Evolutionary conservation across 768 basidiomycete genomes (phyloP).

Genomic region (Tylopilus vinaceipallidus): DNA sequence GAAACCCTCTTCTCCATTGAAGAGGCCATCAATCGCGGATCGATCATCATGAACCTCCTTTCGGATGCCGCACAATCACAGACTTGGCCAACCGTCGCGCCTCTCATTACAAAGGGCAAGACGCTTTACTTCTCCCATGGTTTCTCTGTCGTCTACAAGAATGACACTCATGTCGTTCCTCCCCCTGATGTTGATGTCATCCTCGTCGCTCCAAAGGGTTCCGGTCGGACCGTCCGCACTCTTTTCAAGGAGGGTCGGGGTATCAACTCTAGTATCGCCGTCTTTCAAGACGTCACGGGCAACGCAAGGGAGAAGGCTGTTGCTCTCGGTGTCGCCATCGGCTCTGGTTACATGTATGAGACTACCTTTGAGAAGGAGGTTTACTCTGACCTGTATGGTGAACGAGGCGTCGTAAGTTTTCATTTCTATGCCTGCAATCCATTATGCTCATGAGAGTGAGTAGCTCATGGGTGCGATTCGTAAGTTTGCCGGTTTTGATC

Average conservation of each 20-base stretch:
- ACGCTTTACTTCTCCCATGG: conserved; percentile 99
- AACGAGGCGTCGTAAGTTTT: conserved; percentile 93
- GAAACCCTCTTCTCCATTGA: conserved; percentile 98
- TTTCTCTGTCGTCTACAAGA: conserved; percentile 98
- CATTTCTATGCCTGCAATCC: neutral
- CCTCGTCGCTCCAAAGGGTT: conserved; percentile 98
- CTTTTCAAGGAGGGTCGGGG: conserved; percentile 99
- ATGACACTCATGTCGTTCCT: conserved; percentile 92
- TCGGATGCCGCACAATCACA: conserved; percentile 99
- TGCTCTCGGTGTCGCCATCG: conserved; percentile 90
- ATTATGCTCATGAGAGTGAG: conserved; percentile 6
- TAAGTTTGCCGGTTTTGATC: conserved; percentile 37
- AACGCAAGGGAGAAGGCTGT: conserved; percentile 97
- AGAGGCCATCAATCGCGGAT: conserved; percentile 92
- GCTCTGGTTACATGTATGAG: conserved; percentile 98
- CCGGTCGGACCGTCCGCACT: conserved; percentile 97
- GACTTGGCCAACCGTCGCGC: conserved; percentile 87
- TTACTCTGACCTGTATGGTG: conserved; percentile 98
- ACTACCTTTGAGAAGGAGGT: conserved; percentile 99
- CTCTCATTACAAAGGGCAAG: conserved; percentile 99
- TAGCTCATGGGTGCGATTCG: conserved; percentile 97
- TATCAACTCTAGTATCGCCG: conserved; percentile 92
- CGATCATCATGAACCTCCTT: conserved; percentile 99
- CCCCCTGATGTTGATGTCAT: conserved; percentile 97
- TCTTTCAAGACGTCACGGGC: conserved; percentile 97